Evolutionary conservation across 2,329 filamentous ascomycete species (phyloP).

Genomic region (Arthrobotrys sinensis): DNA sequence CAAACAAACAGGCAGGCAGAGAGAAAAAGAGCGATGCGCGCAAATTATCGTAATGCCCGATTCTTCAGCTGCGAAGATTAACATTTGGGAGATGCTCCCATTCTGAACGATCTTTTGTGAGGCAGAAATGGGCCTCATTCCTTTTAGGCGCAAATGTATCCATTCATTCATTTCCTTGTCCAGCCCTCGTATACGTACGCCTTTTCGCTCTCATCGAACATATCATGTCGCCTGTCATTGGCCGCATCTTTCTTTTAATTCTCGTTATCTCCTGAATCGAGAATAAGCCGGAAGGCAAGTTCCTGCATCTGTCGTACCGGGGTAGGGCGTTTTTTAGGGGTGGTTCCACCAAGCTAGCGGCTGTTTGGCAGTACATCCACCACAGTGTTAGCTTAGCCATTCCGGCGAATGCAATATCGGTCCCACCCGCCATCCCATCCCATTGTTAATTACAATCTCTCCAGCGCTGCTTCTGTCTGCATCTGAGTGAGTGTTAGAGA

Average conservation of each 20-base stretch:
- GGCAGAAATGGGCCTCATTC: conserved; percentile 39
- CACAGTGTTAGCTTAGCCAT: neutral
- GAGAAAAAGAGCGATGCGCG: conserved; percentile 9
- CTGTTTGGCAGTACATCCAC: conserved; percentile 23
- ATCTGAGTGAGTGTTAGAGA: conserved; percentile 61
- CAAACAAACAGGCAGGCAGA: conserved; percentile 39
- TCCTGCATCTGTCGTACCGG: conserved; percentile 34
- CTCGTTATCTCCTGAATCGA: conserved; percentile 39
- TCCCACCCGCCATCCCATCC: conserved; percentile 26
- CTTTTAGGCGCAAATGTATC: conserved; percentile 24
- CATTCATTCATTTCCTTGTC: neutral
- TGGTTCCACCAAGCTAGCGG: conserved; percentile 35
- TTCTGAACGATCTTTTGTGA: conserved; percentile 29
- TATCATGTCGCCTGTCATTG: conserved; percentile 4
- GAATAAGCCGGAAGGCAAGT: conserved; percentile 25
- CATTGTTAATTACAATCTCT: conserved; percentile 25
- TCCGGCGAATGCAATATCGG: conserved; percentile 19
- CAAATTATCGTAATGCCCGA: conserved; percentile 29
- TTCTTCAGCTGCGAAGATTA: conserved; percentile 28
- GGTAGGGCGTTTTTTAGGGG: conserved; percentile 23
- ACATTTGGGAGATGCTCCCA: conserved; percentile 22
- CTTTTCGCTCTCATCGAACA: neutral
- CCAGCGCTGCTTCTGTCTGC: neutral
- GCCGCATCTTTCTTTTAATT: conserved; percentile 19
- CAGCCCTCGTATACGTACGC: neutral